These are phyloP conservation scores for Tulasnella sp. DNA, from an alignment of 768 basidiomycete genomes.

Conservation along the genomic window DNA sequence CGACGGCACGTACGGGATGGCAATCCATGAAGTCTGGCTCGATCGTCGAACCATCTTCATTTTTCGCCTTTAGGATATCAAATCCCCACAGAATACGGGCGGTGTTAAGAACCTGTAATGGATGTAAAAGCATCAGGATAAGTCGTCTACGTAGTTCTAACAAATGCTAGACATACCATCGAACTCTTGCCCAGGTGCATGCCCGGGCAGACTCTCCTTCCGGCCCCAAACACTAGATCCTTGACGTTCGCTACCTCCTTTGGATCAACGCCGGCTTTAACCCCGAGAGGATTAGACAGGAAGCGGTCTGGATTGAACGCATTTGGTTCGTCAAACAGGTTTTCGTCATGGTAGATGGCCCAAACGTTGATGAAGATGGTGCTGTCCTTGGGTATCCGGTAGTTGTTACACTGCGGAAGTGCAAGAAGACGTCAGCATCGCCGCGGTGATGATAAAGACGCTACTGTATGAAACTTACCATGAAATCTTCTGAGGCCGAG, in stretches of 20 bases:
- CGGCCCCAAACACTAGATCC: conserved; percentile 4
- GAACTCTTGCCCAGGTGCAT: neutral
- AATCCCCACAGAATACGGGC: conserved; percentile 4
- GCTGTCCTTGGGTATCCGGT: conserved; percentile 15
- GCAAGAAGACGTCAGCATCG: conserved; percentile 12
- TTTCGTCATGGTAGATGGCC: conserved; percentile 33
- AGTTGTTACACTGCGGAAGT: conserved; percentile 6
- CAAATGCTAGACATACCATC: neutral
- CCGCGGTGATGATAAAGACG: neutral
- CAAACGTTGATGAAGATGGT: conserved; percentile 13
- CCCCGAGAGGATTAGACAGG: conserved; percentile 21
- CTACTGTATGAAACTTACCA: neutral
- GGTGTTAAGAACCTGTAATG: neutral
- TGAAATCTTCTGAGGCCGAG: neutral
- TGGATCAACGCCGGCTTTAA: neutral
- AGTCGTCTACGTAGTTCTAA: neutral
- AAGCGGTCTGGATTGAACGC: conserved; percentile 39
- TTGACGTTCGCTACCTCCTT: neutral
- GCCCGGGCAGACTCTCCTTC: conserved; percentile 4
- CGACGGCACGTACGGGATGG: neutral
- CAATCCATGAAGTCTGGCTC: neutral
- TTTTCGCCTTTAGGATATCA: conserved; percentile 1
- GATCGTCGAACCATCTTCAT: neutral
- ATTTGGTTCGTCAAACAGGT: conserved; percentile 38
- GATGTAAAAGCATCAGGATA: neutral